Conservation (phyloP, 2,329 filamentous ascomycete species). For the Annulohypoxylon truncatum region DNA sequence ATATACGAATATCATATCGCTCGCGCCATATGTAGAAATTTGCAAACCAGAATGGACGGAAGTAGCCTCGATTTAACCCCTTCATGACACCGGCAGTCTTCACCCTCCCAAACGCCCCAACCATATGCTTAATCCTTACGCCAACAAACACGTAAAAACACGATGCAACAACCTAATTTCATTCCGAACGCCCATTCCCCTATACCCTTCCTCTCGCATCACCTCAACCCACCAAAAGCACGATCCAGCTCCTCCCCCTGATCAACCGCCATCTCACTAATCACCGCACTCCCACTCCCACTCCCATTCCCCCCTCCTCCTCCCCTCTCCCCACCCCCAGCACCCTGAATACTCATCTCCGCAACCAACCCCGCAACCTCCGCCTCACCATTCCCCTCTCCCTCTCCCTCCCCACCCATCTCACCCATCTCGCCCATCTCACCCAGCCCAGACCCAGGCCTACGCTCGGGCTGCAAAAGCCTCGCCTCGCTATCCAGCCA, state of each 20-base stretch:
- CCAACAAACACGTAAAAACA: not conserved
- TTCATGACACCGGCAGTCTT: not conserved
- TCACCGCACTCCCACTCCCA: slow-evolving; percentile 31
- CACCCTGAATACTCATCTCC: not conserved
- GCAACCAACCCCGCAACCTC: not conserved
- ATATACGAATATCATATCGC: no score
- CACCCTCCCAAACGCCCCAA: slow-evolving; percentile 15
- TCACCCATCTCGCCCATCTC: slow-evolving; percentile 47
- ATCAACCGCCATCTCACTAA: slow-evolving; percentile 58
- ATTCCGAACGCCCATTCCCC: not conserved
- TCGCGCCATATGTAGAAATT: not conserved
- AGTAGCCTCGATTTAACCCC: not conserved
- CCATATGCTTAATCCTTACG: slow-evolving; percentile 1
- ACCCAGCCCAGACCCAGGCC: slow-evolving; percentile 40
- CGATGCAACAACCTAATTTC: not conserved
- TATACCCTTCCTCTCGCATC: slow-evolving; percentile 10
- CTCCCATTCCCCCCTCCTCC: slow-evolving; percentile 29
- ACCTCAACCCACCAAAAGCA: slow-evolving; percentile 61
- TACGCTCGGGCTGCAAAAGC: slow-evolving; percentile 74
- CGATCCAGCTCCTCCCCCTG: slow-evolving; percentile 68
- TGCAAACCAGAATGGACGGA: not conserved
- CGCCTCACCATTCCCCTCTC: not conserved
- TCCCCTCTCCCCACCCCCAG: slow-evolving; percentile 50
- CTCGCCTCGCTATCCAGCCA: slow-evolving; percentile 81
- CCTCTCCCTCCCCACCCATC: slow-evolving; percentile 47